A percentile compares a stretch with the other conserved stretches of the same genome.
phyloP scores from a whole-genome alignment of 2,329 filamentous ascomycete species.

The Cryphonectria naterciae region DNA sequence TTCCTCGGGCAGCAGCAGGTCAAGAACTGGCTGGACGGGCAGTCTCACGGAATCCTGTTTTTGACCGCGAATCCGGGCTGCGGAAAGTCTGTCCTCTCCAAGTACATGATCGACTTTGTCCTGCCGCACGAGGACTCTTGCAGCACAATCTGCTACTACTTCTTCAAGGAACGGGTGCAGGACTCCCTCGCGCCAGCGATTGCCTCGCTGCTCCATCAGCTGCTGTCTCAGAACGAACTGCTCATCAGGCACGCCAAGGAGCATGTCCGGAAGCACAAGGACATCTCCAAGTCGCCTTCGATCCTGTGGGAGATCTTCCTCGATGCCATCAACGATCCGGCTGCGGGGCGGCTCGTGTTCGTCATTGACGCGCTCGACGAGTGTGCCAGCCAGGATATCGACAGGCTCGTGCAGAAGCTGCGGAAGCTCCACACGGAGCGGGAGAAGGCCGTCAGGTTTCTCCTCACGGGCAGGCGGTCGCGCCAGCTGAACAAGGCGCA shows the following conservation, averaged over 20 bases:
- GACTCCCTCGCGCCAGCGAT: neutral
- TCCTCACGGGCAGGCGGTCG: neutral
- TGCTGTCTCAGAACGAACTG: neutral
- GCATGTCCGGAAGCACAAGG: neutral
- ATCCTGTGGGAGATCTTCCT: conserved; percentile 1
- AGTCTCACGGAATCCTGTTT: neutral
- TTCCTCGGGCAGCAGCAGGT: neutral
- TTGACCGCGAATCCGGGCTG: neutral
- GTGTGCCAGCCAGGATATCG: neutral
- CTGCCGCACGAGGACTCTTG: neutral
- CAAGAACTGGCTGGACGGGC: neutral
- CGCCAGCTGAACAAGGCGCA: neutral
- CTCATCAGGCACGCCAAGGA: neutral
- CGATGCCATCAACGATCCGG: neutral
- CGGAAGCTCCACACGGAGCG: neutral
- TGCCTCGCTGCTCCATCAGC: conserved; percentile 2
- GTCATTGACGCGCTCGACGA: conserved; percentile 1
- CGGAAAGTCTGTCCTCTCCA: neutral
- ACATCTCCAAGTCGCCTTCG: neutral
- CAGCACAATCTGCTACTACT: conserved; percentile 5
- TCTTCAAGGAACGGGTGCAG: conserved; percentile 8
- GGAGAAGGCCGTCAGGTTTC: neutral
- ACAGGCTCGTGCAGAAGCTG: neutral
- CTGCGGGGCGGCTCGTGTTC: neutral
- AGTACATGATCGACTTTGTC: neutral